Percentiles rank a stretch among this genome's conserved stretches.
These are phyloP conservation scores for Fusarium phyllophilum DNA, from an alignment of 2,329 filamentous ascomycete species.

Conservation along the genomic window DNA sequence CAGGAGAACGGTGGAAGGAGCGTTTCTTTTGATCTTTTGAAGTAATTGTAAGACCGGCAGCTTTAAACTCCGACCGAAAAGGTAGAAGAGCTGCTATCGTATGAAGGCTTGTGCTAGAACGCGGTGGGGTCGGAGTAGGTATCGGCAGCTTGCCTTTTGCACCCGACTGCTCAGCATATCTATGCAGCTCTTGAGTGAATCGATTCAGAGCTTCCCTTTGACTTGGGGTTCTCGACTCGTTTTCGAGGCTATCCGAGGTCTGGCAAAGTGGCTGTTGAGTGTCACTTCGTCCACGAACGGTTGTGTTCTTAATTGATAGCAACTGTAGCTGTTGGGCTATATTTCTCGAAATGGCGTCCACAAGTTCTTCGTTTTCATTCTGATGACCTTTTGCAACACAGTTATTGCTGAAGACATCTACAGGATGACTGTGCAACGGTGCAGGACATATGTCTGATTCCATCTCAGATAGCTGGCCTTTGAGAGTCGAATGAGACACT, in stretches of 20 bases:
- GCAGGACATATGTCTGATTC: background rate
- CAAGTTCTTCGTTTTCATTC: conserved; percentile 52
- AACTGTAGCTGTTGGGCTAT: conserved; percentile 58
- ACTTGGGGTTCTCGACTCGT: conserved; percentile 56
- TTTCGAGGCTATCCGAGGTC: conserved; percentile 5
- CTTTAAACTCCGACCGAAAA: conserved; percentile 63
- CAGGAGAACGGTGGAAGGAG: conserved; percentile 1
- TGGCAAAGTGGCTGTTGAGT: background rate
- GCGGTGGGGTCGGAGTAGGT: conserved; percentile 53
- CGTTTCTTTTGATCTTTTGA: conserved; percentile 57
- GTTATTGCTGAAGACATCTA: conserved; percentile 22
- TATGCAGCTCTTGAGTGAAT: conserved; percentile 47
- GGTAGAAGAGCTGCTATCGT: conserved; percentile 65
- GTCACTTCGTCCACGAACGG: background rate
- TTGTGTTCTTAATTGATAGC: conserved; percentile 45
- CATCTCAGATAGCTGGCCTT: background rate
- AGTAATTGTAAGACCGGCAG: conserved; percentile 66
- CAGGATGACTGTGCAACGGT: conserved; percentile 6
- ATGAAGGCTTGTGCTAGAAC: conserved; percentile 57
- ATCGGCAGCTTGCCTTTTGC: conserved; percentile 51
- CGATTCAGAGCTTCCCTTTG: conserved; percentile 54
- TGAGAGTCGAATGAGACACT: background rate
- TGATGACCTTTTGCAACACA: conserved; percentile 42
- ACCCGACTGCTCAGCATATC: conserved; percentile 49
- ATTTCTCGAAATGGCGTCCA: conserved; percentile 57